Evolutionary conservation across 495 filamentous ascomycete species (phyloP), one percentile per base, ranked within the genome.

Genomic region (Aspergillus baeticus): DNA sequence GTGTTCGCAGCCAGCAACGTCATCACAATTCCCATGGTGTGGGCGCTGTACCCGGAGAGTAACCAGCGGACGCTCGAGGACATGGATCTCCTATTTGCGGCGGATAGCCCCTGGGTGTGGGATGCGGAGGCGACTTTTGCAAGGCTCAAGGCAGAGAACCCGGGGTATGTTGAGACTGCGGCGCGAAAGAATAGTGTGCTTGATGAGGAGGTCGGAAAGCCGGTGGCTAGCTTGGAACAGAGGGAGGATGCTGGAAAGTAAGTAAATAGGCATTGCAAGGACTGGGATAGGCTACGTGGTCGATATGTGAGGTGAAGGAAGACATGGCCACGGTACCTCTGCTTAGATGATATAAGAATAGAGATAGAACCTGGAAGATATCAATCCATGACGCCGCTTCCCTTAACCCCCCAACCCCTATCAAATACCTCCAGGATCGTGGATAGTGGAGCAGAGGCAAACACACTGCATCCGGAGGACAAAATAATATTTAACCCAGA

Each of bases 51-150:
- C 50, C 86, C 86, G 1, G 85, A 89, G 62, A 83, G 78, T 22
- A 86, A 84, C 62, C 84, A 87, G 65, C 82, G 84, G 13, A 87
- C 84, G 0, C 71, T 89, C 17, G 86, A 89, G 57, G 85, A 87
- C 54, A 88, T 88, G 77, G 82, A 88, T 58, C 70, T 88, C 5
- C 63, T 88, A 8, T 88, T 88, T 48, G 86, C 84, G 0, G 72
- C 79, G 1, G 69, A 80, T 10, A 81, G 75, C 1, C 79, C 78
- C 5, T 87, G 81, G 79, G 75, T 77, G 13, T 84, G 85, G 84
- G 84, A 86, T 54, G 85, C 84, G 7, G 84, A 87, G 70, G 77
- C 72, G 61, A 84, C 71, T 31, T 83, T 81, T 62, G 70, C 74
- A 6, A 68, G 71, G 5, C 70, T 83, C 45, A 81, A 81, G 65